Conservation (phyloP, 2,329 filamentous ascomycete species). For the Fusarium decemcellulare region DNA sequence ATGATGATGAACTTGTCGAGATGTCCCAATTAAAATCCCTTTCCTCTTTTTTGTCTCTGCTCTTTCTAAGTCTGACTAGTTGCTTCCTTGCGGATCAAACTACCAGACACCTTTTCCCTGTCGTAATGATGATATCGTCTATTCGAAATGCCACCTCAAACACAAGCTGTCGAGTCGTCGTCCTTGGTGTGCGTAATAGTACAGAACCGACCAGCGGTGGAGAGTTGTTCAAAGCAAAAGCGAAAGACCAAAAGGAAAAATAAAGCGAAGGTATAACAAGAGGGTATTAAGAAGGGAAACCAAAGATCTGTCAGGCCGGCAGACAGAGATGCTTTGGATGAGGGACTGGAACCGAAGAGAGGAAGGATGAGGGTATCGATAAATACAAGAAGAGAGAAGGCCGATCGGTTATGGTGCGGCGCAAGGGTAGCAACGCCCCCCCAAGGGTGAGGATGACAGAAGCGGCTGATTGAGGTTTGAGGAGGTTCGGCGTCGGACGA, state of each 20-base stretch:
- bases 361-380: neutral
- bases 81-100: slow-evolving; percentile 18
- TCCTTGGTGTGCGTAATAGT: slow-evolving; percentile 24
- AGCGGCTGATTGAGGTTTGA: slow-evolving; percentile 24
- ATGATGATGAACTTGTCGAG: slow-evolving; percentile 64
- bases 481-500: slow-evolving; percentile 33
- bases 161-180: slow-evolving; percentile 20
- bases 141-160: slow-evolving; percentile 24
- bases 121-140: slow-evolving; percentile 13
- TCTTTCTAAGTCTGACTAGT: slow-evolving; percentile 5
- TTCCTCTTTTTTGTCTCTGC: slow-evolving; percentile 18
- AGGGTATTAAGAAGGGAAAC: slow-evolving; percentile 17
- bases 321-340: slow-evolving; percentile 34
- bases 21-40: slow-evolving; percentile 26
- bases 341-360: slow-evolving; percentile 19
- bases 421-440: slow-evolving; percentile 27
- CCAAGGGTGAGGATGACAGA: slow-evolving; percentile 22
- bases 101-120: slow-evolving; percentile 18
- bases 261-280: slow-evolving; percentile 7
- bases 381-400: slow-evolving; percentile 2
- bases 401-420: slow-evolving; percentile 25
- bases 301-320: slow-evolving; percentile 36
- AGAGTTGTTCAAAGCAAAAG: slow-evolving; percentile 16
- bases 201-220: slow-evolving; percentile 39
- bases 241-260: slow-evolving; percentile 14